phyloP scores from a whole-genome alignment of 352 stramenopile genomes.

The Chrysophaeum taylorii region DNA sequence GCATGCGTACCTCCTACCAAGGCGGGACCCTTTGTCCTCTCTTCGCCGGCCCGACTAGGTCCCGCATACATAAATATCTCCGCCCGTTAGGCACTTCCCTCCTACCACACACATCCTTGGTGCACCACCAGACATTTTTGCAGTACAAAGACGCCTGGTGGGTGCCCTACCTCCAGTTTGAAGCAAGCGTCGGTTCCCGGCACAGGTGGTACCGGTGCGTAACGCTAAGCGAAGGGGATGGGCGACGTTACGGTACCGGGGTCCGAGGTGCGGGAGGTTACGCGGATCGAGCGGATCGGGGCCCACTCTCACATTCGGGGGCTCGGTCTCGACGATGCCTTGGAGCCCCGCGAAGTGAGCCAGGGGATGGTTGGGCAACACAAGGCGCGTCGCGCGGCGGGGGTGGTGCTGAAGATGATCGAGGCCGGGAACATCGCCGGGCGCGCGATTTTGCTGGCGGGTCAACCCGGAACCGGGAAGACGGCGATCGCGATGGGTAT shows the following conservation, averaged over 20 bases:
- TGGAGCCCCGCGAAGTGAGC: conserved; percentile 79
- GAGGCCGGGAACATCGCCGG: conserved; percentile 93
- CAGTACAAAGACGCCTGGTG: no score
- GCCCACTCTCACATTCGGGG: conserved; percentile 97
- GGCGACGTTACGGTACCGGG: background rate
- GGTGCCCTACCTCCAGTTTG: no score
- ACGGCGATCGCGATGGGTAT: conserved; percentile 97
- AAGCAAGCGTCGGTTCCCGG: no score
- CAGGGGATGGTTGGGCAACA: conserved; percentile 95
- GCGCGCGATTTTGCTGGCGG: conserved; percentile 85
- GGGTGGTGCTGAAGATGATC: conserved; percentile 96
- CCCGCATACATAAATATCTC: no score
- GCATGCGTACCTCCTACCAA: no score
- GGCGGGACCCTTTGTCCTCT: no score
- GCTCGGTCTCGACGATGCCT: conserved; percentile 88
- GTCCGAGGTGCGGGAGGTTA: conserved; percentile 10
- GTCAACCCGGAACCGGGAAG: conserved; percentile 89
- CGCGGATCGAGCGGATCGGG: conserved; percentile 84
- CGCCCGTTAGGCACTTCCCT: no score
- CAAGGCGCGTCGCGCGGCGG: conserved; percentile 70
- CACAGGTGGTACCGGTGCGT: no score
- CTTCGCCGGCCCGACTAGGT: no score
- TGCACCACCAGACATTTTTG: no score
- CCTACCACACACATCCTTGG: no score
- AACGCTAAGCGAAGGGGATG: no score